Evolutionary conservation across 108 stramenopile genomes (phyloP).

Genomic region (Fistulifera pelliculosa): DNA sequence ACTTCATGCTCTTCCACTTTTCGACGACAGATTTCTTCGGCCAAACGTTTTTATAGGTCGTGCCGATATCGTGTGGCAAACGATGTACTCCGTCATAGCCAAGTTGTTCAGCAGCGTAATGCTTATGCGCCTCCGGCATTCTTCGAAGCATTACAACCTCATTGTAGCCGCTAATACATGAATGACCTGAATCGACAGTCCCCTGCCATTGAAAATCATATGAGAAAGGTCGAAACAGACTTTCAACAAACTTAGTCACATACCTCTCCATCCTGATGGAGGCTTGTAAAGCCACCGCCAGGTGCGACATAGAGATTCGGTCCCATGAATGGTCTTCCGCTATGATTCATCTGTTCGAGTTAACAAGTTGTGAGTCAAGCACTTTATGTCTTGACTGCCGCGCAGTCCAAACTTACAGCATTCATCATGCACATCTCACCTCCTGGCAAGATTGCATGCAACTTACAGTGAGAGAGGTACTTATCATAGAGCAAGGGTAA

Average conservation of each 20-base stretch:
- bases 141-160: slow-evolving; percentile 79
- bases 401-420: slow-evolving; percentile 34
- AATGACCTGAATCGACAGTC: slow-evolving; percentile 82
- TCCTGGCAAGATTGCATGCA: slow-evolving; percentile 61
- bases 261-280: slow-evolving; percentile 67
- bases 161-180: slow-evolving; percentile 64
- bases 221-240: too few species aligned
- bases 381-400: too few species aligned
- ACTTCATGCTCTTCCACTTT: slow-evolving; percentile 62
- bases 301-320: slow-evolving; percentile 77
- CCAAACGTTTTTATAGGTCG: slow-evolving; percentile 34
- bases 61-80: slow-evolving; percentile 40
- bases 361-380: too few species aligned
- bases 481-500: slow-evolving; percentile 36
- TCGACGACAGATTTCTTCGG: slow-evolving; percentile 44
- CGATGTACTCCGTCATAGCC: slow-evolving; percentile 49
- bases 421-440: slow-evolving; percentile 79
- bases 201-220: slow-evolving; percentile 27
- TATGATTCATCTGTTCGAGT: slow-evolving; percentile 1
- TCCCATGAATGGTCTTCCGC: slow-evolving; percentile 70
- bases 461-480: slow-evolving; percentile 42
- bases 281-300: slow-evolving; percentile 57
- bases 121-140: slow-evolving; percentile 66
- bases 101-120: slow-evolving; percentile 28
- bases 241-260: slow-evolving; percentile 1